Evolutionary conservation across 495 filamentous ascomycete species (phyloP), one percentile per base, ranked within the genome.

Genomic region (Aspergillus baeticus): DNA sequence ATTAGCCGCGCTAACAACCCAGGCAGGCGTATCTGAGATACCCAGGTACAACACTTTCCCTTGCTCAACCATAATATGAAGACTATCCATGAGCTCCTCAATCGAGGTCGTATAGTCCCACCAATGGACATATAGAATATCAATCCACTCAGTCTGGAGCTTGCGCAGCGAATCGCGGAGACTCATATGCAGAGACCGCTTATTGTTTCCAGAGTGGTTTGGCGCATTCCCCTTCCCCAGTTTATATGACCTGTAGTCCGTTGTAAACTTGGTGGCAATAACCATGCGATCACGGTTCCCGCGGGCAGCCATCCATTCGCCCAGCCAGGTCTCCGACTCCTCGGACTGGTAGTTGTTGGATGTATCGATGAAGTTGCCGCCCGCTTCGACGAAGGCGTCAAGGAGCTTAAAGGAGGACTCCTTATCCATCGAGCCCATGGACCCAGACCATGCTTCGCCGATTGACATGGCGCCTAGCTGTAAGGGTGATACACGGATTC

Each of bases 241-340:
- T 0, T 54, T 61, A 39, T 72, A 59, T 15, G 43, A 33, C n/a
- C 26, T 49, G 59, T 72, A 77, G 37, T 70, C 65, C 0, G 70
- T 71, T 0, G 81, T 81, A 65, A 75, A 85, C 60, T 92, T 93
- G 47, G 89, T 92, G 0, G 89, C 88, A 36, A 93, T 74, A 21
- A 93, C 87, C 39, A 90, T 74, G 53, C 84, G 74, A 63, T 88
- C 85, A 0, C 87, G 75, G 58, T 78, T 81, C n/a, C 72, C 63
- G 17, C 82, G 76, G 6, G 63, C 33, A 15, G 71, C 51, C 77
- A 84, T 81, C 81, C 81, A 84, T 54, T 84, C 81, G 21, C 81
- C 81, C 10, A 84, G 56, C 78, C 78, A 81, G 11, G 45, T 51
- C 61, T 84, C 81, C 17, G 68, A 76, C 53, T 82, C 63, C 35